Conservation (phyloP, 345 rosid genomes). For the Excoecaria agallocha region DNA sequence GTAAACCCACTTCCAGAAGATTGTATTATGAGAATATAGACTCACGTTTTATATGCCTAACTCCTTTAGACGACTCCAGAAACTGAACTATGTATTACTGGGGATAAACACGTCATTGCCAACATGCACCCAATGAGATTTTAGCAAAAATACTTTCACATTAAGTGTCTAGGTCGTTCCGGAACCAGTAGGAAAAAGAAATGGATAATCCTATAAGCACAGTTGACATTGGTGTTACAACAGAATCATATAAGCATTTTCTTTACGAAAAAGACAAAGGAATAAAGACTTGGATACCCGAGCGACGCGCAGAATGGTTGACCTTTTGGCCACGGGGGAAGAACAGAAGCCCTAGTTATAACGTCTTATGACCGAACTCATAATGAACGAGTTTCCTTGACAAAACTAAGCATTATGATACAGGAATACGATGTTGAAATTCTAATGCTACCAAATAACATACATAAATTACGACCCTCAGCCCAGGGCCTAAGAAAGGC, state of each 20-base stretch:
- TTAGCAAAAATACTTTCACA: background rate
- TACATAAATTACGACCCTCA: background rate
- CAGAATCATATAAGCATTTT: too few species aligned
- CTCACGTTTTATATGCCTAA: background rate
- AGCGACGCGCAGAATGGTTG: too few species aligned
- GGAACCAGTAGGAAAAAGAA: background rate
- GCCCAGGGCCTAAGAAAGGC: background rate
- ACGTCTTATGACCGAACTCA: background rate
- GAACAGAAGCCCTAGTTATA: background rate
- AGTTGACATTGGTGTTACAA: too few species aligned
- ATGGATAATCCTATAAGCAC: background rate
- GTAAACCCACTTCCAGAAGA: background rate
- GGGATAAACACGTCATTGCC: background rate
- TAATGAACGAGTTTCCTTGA: background rate
- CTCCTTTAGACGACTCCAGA: background rate
- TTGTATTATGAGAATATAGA: too few species aligned
- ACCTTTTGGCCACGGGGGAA: too few species aligned
- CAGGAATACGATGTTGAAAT: background rate
- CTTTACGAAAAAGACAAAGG: too few species aligned
- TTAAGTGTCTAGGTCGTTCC: background rate
- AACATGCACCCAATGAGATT: background rate
- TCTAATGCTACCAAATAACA: conserved; percentile 1
- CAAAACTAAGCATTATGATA: background rate
- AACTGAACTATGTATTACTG: background rate
- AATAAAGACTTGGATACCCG: too few species aligned